Evolutionary conservation across 768 basidiomycete species (phyloP).

Genomic region (Pulveroboletus sp.): DNA sequence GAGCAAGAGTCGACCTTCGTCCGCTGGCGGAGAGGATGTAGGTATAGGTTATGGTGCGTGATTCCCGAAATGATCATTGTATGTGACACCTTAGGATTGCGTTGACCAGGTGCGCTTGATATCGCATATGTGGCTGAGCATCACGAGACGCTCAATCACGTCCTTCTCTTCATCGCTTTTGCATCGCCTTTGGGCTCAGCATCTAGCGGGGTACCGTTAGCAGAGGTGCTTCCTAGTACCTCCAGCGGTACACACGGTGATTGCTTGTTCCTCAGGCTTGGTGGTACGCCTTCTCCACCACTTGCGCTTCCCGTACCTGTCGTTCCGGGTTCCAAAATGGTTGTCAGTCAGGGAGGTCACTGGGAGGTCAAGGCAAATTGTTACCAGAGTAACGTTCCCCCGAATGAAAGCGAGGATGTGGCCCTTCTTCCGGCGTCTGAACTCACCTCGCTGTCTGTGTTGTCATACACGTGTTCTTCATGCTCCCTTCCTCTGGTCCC

Average conservation of each 20-base stretch:
- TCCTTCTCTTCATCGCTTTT: constrained; percentile 65
- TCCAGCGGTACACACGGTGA: constrained; percentile 41
- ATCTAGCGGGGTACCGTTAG: constrained; percentile 47
- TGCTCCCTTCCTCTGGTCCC: constrained; percentile 72
- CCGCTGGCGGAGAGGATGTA: constrained; percentile 7
- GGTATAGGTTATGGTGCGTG: constrained; percentile 16
- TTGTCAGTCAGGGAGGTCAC: constrained; percentile 52
- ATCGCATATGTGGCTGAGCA: constrained; percentile 66
- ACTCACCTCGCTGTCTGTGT: constrained; percentile 49
- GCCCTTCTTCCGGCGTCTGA: constrained; percentile 67
- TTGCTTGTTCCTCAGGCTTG: constrained; percentile 59
- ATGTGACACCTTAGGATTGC: background rate
- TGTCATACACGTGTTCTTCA: constrained; percentile 69
- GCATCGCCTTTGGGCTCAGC: constrained; percentile 6
- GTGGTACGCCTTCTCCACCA: constrained; percentile 51
- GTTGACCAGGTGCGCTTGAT: constrained; percentile 29
- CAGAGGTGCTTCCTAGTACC: constrained; percentile 56
- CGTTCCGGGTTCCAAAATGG: constrained; percentile 54
- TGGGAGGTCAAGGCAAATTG: constrained; percentile 66
- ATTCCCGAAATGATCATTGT: background rate
- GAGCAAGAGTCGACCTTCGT: constrained; percentile 21
- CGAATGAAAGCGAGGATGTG: constrained; percentile 28
- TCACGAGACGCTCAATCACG: constrained; percentile 78
- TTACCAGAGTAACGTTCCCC: constrained; percentile 22
- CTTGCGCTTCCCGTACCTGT: constrained; percentile 54